Base-by-base conservation (phyloP, 2,329 filamentous ascomycete genomes). In the Akanthomyces lecanii region DNA sequence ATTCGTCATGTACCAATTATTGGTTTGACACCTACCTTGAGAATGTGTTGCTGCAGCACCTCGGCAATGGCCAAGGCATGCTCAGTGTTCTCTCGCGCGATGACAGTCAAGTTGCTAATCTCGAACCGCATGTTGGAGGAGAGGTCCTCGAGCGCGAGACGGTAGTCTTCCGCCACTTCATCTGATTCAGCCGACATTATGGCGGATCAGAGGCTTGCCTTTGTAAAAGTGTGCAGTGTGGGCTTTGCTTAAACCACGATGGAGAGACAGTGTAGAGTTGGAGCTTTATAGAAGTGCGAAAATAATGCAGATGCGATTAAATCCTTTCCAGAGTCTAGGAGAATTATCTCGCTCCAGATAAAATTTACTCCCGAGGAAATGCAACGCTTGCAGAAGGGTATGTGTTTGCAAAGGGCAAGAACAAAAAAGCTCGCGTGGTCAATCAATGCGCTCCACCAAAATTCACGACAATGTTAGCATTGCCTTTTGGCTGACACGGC, bases 31-130 rank as follows among this genome's bases (percentile, higher is more conserved):
- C 92, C 85, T 91, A 97, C 95, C 84, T 90, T 90, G 77, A 92
- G 89, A 76, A 99, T 97, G 73, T 99, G 95, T 67, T 93, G 90
- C 75, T 96, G 91, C 69, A 99, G 79, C 55, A 91, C 91, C 71
- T 91, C 87, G 21, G 95, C 93, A 71, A 99, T 98, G 67, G 90
- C 91, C 75, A 96, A 86, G 42, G 95, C 95, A 80, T 97, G 90
- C 77, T 96, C 92, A 68, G 93, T 97, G 72, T 96, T 97, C 77
- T 99, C 95, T 76, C 96, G 92, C 65, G 95, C 95, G 77, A 99
- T 98, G 75, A 97, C 88, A 66, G 95, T 99, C 78, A 99, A 79
- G 78, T 96, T 98, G 82, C 90, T 94, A 76, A 99, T 99, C 78
- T 98, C 94, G 77, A 92, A 92, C 73, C 92, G 89, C 78, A 92